Base-by-base conservation (phyloP, 2,329 filamentous ascomycete species). In the Alternaria angustiovoidea region DNA sequence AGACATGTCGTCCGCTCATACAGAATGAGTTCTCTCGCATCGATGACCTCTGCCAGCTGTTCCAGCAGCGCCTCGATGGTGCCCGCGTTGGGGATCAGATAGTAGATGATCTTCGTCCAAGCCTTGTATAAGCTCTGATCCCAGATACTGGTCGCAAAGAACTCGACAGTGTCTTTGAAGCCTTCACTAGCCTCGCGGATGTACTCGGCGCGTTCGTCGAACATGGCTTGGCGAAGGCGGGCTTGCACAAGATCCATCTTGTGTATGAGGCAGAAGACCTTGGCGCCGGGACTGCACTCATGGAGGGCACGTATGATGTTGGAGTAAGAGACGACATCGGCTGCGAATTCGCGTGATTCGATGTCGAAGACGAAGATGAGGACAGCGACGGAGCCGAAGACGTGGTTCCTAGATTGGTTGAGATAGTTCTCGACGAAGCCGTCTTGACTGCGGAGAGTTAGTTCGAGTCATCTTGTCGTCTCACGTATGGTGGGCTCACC, bases 291-390 rank as follows among this genome's bases (percentile, higher is more conserved):
- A 48, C 92, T 96, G 84, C 89, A 96, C 81, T 98, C 94, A 56
- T 90, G 87, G 39, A 99, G 85, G 0, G 95, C 95, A 51, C 90
- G 88, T 69, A 98, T 92, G 77, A 98, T 95, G 67, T 92, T 91
- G 53, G 90, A 89, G 83, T 98, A 99, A 59, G 93, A 97, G 58
- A 94, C 89, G 53, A 98, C 88, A 78, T 99, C 95, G 71, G 93
- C 91, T 64, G 95, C 92, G 71, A 97, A 93, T 78, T 98, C 95
- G 76, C 93, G 91, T 18, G 92, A 96, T 79, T 98, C 95, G 68
- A 98, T 96, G 78, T 99, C 95, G 81, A 99, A 99, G 79, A 99
- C 95, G 83, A 99, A 99, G 80, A 99, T 98, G 59, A 99, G 87
- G 52, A 98, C 95, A 51, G 94, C 94, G 63, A 97, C 95, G 77